phyloP scores from a whole-genome alignment of 371 early-diverging fungal genomes.

The Rhizomucor pusillus region DNA sequence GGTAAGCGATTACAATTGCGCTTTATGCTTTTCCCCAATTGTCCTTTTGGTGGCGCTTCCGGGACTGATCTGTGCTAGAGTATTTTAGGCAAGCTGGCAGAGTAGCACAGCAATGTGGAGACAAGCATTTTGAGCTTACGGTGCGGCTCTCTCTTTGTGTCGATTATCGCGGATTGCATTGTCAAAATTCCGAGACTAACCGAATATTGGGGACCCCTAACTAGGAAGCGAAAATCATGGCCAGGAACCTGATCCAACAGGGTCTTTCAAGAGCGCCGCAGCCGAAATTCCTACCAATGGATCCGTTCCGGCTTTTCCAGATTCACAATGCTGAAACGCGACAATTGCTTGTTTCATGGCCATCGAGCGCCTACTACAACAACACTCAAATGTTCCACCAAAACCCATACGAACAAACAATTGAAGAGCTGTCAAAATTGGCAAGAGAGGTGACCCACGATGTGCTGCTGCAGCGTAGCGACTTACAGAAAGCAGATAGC shows the following conservation, averaged over 20 bases:
- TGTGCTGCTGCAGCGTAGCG: neutral
- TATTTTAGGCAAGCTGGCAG: neutral
- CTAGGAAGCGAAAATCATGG: no score
- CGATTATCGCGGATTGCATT: neutral
- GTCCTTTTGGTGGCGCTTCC: no score
- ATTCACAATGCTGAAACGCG: conserved; percentile 5
- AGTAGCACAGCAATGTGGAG: neutral
- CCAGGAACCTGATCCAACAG: neutral
- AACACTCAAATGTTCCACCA: neutral
- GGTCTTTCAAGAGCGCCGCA: neutral
- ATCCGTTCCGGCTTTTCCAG: conserved; percentile 6
- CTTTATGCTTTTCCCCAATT: no score
- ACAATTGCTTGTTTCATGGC: conserved; percentile 11
- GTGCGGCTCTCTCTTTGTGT: neutral
- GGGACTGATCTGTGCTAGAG: neutral
- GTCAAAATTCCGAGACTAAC: no score
- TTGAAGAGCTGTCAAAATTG: no score
- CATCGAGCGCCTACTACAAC: neutral
- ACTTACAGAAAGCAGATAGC: neutral
- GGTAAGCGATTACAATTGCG: conserved; percentile 11
- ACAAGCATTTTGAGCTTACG: neutral
- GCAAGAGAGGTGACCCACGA: neutral
- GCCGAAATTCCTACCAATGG: neutral
- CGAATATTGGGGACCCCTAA: no score
- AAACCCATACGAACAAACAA: neutral